Conservation (phyloP, 208 protist genomes). For the Leishmania major region DNA sequence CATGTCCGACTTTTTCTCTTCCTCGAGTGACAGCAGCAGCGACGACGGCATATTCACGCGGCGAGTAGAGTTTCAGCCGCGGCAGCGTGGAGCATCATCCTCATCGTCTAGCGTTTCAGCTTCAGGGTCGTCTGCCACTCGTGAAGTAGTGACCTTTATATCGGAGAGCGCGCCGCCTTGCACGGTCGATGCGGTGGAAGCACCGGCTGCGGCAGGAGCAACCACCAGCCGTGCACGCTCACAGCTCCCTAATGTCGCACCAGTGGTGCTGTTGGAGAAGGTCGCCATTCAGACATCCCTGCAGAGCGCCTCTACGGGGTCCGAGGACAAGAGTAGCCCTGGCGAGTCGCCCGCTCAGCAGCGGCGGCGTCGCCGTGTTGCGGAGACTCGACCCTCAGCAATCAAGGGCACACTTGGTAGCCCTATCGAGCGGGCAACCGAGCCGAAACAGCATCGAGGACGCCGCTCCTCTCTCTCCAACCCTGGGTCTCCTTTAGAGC, state of each 20-base stretch:
- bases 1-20: conserved; percentile 10
- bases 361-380: background rate
- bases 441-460: background rate
- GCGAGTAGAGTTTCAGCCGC: conserved; percentile 16
- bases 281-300: background rate
- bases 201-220: background rate
- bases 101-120: background rate
- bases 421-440: background rate
- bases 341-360: background rate
- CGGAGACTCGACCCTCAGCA: background rate
- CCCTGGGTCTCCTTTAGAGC: too few species aligned
- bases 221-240: too few species aligned
- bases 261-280: background rate
- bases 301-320: background rate
- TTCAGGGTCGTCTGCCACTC: background rate
- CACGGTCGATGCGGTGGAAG: background rate
- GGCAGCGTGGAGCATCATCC: background rate
- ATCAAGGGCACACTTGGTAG: background rate
- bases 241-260: background rate
- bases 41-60: conserved; percentile 34
- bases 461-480: background rate
- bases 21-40: conserved; percentile 19
- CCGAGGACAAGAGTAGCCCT: background rate
- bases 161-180: background rate
- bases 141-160: background rate